Evolutionary conservation across 2,329 filamentous ascomycete genomes (phyloP), one percentile per base, ranked within the genome.

Genomic region (Colletotrichum euphorbiae): DNA sequence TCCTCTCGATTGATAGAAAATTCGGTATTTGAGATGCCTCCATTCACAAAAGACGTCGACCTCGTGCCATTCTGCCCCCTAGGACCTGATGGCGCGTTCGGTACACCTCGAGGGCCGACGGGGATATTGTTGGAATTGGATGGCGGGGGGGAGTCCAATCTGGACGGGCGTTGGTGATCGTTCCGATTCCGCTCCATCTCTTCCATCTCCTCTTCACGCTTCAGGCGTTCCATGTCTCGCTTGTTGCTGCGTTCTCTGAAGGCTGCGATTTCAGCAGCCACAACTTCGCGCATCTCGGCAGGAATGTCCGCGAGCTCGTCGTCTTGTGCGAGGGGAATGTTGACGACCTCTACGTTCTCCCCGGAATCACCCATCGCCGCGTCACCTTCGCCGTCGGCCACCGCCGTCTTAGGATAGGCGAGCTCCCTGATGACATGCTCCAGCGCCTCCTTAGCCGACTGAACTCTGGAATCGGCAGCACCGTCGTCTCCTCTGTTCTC

Each of bases 261-360:
- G 0, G 94, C 93, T 0, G 93, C 90, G 74, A 99, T 99, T 77
- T 99, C 97, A 65, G 91, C 91, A 0, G 96, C 93, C 15, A 99
- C 96, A 0, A 93, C 94, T 77, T 97, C 96, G 24, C 96, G 90
- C 93, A 97, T 97, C 77, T 98, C 96, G 1, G 93, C 91, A 0
- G 96, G 96, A 54, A 99, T 98, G 74, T 99, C 96, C 19, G 94
- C 91, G 33, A 99, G 84, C 75, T 99, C 96, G 75, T 99, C 97
- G 71, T 99, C 96, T 59, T 92, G 88, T 1, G 91, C 90, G 36
- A 97, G 85, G 4, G 94, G 91, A 67, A 98, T 97, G 66, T 94
- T 97, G 71, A 97, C 91, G 43, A 98, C 91, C 78, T 97, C 94
- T 6, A 93, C 90, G 62, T 89, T 88, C 38, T 89, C 89, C 43